Evolutionary conservation across 1,284 basidiomycete species (phyloP), one percentile per base, ranked within the genome.

Genomic region (Cerioporus squamosus): DNA sequence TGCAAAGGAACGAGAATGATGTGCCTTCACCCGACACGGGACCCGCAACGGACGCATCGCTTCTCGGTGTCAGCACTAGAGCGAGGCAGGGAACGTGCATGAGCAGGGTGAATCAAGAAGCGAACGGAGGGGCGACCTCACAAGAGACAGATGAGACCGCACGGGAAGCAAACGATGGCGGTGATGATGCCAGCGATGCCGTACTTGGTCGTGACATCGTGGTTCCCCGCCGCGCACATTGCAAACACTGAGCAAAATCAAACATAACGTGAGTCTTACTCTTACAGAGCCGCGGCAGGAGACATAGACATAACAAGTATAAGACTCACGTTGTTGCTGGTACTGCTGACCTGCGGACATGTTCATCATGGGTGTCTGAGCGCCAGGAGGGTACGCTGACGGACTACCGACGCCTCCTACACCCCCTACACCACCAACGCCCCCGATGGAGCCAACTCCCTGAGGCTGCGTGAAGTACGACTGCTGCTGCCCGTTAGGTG

Each of bases 71-170:
- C 66, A 36, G 52, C 24, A 36, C 64, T 66, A 26, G 3, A 10
- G 22, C 10, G 33, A 43, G 23, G 22, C 22, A 45, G 22, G 15
- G 12, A 12, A n/a, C 20, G 7, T 6, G n/a, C 5, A 15, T 42
- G n/a, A 42, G n/a, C 40, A 22, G 5, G n/a, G 40, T 42, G 10
- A 3, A 22, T n/a, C n/a, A 42, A n/a, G 20, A 3, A 9, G 40
- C 40, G 8, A 24, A 10, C 20, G 39, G 14, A 36, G 33, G 9
- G n/a, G 40, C 22, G 15, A 9, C 67, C 69, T 61, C 62, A 70
- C 69, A 68, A 66, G 44, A 70, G 64, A 58, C 64, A 66, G 36
- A 70, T 62, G 29, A 70, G 59, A 43, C 69, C 69, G 39, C 68
- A 64, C 10, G 69, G 69, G 60, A 70, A 70, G 38, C 65, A 62